Evolutionary conservation across 2,329 filamentous ascomycete genomes (phyloP).

Genomic region (Pyrenophora tritici-repentis): DNA sequence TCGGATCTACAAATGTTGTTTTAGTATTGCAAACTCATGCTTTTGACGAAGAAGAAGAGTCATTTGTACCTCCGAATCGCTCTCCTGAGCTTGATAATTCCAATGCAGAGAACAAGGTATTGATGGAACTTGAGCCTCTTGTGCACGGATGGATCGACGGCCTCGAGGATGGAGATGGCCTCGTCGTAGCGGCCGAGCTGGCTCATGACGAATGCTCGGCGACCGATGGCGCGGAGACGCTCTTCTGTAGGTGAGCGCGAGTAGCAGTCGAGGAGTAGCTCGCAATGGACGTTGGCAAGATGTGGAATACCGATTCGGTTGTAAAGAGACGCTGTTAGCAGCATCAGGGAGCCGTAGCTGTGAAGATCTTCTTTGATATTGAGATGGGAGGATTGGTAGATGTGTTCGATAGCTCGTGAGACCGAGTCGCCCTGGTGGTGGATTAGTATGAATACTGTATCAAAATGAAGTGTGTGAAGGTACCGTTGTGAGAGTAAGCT

Average conservation of each 20-base stretch:
- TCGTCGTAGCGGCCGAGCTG: constrained; percentile 73
- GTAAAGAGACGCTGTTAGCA: constrained; percentile 75
- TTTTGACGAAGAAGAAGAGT: not conserved
- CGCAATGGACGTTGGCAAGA: constrained; percentile 65
- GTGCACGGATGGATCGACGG: constrained; percentile 64
- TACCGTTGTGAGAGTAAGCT: constrained; percentile 75
- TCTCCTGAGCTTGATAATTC: constrained; percentile 67
- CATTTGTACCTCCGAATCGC: constrained; percentile 59
- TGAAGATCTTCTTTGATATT: constrained; percentile 77
- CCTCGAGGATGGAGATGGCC: constrained; percentile 65
- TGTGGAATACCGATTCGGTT: constrained; percentile 70
- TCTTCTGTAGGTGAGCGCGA: constrained; percentile 73
- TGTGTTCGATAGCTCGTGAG: constrained; percentile 70
- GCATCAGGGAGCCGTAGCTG: constrained; percentile 74
- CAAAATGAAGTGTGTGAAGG: constrained; percentile 40
- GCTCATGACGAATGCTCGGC: constrained; percentile 68
- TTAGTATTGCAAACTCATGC: constrained; percentile 6
- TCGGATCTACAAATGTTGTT: constrained; percentile 51
- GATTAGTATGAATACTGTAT: not conserved
- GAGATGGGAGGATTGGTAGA: constrained; percentile 82
- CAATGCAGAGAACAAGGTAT: constrained; percentile 70
- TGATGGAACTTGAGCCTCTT: constrained; percentile 79
- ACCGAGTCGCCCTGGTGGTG: constrained; percentile 60
- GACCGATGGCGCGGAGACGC: constrained; percentile 73
- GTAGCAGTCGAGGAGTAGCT: constrained; percentile 78